Conservation (phyloP, 1,139 yeast species). For the Nadsonia commutata region DNA sequence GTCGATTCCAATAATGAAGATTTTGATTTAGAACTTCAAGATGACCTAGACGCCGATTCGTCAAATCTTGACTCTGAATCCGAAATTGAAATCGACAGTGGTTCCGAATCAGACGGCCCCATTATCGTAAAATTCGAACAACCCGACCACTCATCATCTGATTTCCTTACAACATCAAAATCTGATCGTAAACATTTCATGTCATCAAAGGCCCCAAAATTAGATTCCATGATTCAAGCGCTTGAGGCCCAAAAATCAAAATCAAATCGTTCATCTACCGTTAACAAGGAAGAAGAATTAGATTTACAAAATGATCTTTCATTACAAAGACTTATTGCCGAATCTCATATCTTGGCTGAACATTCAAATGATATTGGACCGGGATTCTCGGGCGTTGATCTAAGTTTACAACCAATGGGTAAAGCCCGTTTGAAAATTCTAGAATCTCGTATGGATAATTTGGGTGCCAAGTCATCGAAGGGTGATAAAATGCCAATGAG, state of each 20-base stretch:
- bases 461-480: slow-evolving; percentile 29
- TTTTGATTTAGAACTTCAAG: not conserved
- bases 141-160: not conserved
- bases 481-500: slow-evolving; percentile 79
- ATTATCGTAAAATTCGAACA: slow-evolving; percentile 1
- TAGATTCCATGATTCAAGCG: slow-evolving; percentile 3
- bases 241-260: not conserved
- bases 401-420: slow-evolving; percentile 64
- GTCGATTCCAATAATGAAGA: slow-evolving; percentile 1
- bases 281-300: slow-evolving; percentile 17
- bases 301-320: slow-evolving; percentile 63
- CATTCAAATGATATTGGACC: slow-evolving; percentile 2
- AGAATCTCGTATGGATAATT: slow-evolving; percentile 45
- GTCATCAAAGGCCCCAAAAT: slow-evolving; percentile 4
- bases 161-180: not conserved
- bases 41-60: slow-evolving; percentile 2
- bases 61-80: not conserved
- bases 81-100: not conserved
- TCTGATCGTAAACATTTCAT: slow-evolving; percentile 5
- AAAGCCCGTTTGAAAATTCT: slow-evolving; percentile 63
- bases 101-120: slow-evolving; percentile 2
- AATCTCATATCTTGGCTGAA: slow-evolving; percentile 61
- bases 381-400: slow-evolving; percentile 54
- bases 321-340: slow-evolving; percentile 64
- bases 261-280: slow-evolving; percentile 6